A percentile compares a stretch with the other conserved stretches of the same genome.
Evolutionary conservation across 257 asterid species (phyloP).

Genomic region (Datura wrightii): DNA sequence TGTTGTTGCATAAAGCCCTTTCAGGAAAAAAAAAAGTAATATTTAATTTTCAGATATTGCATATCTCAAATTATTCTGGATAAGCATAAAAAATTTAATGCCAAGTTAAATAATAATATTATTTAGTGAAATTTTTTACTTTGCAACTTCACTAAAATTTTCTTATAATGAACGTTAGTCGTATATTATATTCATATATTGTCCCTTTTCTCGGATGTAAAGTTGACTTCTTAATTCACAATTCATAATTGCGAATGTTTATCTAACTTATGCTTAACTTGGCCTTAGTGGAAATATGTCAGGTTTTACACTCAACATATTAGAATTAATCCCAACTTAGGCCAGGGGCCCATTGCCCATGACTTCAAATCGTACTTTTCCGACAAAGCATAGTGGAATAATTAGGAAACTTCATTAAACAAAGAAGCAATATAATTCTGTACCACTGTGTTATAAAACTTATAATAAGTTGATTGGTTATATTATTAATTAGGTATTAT

Average conservation of each 20-base stretch:
- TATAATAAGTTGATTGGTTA: constrained; percentile 19
- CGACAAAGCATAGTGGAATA: constrained; percentile 24
- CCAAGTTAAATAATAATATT: background rate
- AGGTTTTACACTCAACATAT: background rate
- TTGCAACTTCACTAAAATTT: background rate
- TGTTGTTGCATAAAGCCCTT: no score
- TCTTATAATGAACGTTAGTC: background rate
- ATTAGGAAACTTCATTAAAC: constrained; percentile 24
- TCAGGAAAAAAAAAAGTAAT: no score
- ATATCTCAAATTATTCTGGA: background rate
- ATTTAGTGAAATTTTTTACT: no score
- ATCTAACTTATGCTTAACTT: background rate
- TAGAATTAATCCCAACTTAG: background rate
- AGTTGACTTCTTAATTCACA: background rate
- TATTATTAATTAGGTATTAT: background rate
- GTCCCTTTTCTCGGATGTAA: background rate
- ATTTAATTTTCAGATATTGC: no score
- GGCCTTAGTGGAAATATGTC: background rate
- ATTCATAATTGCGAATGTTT: background rate
- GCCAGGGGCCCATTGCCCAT: background rate
- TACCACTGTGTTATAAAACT: background rate
- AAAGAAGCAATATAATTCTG: background rate
- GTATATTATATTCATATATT: background rate
- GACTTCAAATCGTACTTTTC: background rate
- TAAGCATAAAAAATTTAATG: background rate